Evolutionary conservation across 768 basidiomycete species (phyloP).

Genomic region (Phylloporus arenicola): DNA sequence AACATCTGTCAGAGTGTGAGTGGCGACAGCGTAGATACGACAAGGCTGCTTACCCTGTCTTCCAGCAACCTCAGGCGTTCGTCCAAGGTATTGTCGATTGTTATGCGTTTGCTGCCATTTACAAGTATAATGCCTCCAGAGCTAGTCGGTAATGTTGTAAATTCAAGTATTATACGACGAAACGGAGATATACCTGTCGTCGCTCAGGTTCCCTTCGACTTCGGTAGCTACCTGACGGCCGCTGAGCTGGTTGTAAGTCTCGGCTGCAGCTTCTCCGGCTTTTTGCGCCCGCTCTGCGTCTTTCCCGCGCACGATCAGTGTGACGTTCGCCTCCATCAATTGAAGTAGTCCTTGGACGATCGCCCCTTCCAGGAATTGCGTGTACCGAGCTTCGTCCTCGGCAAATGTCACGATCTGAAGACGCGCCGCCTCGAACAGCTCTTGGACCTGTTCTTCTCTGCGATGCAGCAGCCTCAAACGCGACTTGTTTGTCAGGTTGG

Average conservation of each 20-base stretch:
- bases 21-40: neutral
- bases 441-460: conserved; percentile 88
- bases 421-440: conserved; percentile 76
- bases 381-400: conserved; percentile 63
- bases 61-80: conserved; percentile 86
- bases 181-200: conserved; percentile 54
- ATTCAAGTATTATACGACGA: neutral
- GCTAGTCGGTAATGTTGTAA: conserved; percentile 32
- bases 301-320: conserved; percentile 58
- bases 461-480: conserved; percentile 85
- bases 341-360: conserved; percentile 84
- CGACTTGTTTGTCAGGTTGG: conserved; percentile 94
- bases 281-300: conserved; percentile 58
- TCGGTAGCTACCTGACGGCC: conserved; percentile 57
- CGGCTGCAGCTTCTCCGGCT: conserved; percentile 60
- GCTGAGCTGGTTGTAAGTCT: conserved; percentile 70
- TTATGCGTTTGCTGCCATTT: conserved; percentile 72
- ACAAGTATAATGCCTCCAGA: conserved; percentile 82
- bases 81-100: conserved; percentile 91
- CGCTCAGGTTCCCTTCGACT: conserved; percentile 56
- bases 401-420: conserved; percentile 56
- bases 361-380: conserved; percentile 75
- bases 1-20: conserved; percentile 67
- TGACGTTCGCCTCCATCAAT: conserved; percentile 70
- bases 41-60: conserved; percentile 61